Percentiles rank a stretch among this genome's conserved stretches.
These are phyloP conservation scores for Lepidium africanum DNA, from an alignment of 345 rosid genomes.

Conservation along the genomic window DNA sequence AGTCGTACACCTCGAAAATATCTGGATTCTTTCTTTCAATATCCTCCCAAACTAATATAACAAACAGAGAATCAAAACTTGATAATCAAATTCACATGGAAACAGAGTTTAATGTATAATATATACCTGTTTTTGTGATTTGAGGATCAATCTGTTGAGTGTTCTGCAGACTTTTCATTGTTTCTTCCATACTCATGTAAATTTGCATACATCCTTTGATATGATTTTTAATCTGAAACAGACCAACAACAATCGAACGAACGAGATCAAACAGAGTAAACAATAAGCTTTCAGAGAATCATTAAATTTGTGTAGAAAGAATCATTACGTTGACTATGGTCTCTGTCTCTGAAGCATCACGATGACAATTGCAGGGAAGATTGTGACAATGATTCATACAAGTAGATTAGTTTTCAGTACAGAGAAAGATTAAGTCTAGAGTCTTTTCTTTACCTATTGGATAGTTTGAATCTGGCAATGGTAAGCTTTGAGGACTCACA, in stretches of 20 bases:
- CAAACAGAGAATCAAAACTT: background rate
- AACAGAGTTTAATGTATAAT: background rate
- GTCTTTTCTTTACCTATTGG: too few relatives aligned
- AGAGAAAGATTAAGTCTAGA: too few relatives aligned
- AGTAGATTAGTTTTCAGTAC: too few relatives aligned
- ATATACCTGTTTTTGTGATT: background rate
- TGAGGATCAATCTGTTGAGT: background rate
- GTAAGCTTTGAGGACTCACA: too few relatives aligned
- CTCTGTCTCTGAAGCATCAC: background rate
- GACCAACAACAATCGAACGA: background rate
- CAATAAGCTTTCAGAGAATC: background rate
- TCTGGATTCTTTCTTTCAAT: background rate
- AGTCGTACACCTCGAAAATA: background rate
- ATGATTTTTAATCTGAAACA: background rate
- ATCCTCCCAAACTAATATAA: constrained; percentile 14
- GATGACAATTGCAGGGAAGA: background rate
- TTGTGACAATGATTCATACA: background rate
- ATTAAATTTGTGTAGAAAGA: background rate
- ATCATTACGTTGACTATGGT: background rate
- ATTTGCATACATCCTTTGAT: background rate
- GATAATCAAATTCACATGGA: background rate
- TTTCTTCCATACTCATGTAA: background rate
- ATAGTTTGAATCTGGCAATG: too few relatives aligned
- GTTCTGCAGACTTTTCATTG: background rate
- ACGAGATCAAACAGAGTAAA: background rate